Base-by-base conservation (phyloP, 805 yeast species). In the Debaryomyces hansenii region DNA sequence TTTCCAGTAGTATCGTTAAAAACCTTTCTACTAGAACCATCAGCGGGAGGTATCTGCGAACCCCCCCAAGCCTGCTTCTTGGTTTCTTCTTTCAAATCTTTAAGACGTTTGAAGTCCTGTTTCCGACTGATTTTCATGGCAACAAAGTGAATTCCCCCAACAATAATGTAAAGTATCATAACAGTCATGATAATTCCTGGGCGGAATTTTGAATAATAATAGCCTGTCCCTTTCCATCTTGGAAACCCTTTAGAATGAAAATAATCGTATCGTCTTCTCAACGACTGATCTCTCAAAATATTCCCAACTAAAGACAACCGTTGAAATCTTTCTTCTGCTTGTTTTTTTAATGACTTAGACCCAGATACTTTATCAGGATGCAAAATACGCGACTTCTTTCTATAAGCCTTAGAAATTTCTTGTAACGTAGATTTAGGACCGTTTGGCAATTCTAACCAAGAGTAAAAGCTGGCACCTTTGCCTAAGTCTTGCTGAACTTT, bases 191-290 rank as follows among this genome's bases (percentile, higher is more conserved):
- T 54, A 28, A 78, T 60, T 34, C 85, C 85, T 18, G 90, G 97
- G 58, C 85, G 79, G 75, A 75, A 90, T 64, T 84, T 77, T 59
- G 80, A 62, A 62, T 85, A 80, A 51, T 74, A 73, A 72, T 86
- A 80, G 44, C 81, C 88, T 16, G 82, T 75, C 12, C 83, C 88
- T 47, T 83, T 82, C 79, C 87, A 89, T 50, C 77, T 74, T 5
- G 99, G 98, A 67, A 94, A 92, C 6, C 98, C 97, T 54, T 81
- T 78, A 37, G 79, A 73, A 44, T 87, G 71, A 66, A 88, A 94
- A 64, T 82, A 90, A 64, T 94, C 98, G 64, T 94, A 94, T 6
- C 90, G 75, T 51, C 84, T 80, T 47, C 75, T 74, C 45, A 80
- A 79, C 20, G 78, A 67, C 18, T 58, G 62, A 46, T 72, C 75